A percentile compares a stretch with the other conserved stretches of the same genome.
phyloP scores from a whole-genome alignment of 1,284 basidiomycete genomes.

The Rhodofomes roseus region DNA sequence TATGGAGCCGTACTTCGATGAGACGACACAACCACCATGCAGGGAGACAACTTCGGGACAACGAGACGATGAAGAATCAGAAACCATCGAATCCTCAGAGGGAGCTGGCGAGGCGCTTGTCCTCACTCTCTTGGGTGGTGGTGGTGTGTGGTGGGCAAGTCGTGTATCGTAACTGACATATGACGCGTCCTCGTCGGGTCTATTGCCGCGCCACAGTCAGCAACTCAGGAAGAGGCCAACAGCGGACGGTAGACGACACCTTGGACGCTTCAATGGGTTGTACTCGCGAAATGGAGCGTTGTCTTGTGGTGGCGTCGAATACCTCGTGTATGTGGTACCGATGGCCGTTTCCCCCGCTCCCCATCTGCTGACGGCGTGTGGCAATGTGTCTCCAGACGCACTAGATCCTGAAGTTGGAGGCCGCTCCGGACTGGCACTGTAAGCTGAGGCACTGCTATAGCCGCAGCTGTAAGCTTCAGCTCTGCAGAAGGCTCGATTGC shows the following conservation, averaged over 20 bases:
- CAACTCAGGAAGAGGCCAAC: neutral
- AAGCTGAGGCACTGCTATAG: neutral
- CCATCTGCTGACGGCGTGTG: too few species aligned
- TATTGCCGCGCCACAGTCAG: neutral
- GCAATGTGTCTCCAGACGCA: neutral
- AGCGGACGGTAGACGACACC: neutral
- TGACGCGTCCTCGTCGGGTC: neutral
- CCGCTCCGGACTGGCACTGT: neutral
- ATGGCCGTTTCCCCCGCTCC: neutral
- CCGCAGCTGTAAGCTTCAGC: neutral
- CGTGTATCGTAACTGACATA: neutral
- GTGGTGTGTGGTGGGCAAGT: neutral
- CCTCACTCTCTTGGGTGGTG: neutral
- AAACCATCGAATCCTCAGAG: neutral
- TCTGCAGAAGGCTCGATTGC: neutral
- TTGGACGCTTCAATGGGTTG: neutral
- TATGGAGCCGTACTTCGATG: neutral
- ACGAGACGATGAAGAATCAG: neutral
- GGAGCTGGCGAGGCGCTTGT: too few species aligned
- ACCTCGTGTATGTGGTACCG: neutral
- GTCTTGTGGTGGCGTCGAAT: neutral
- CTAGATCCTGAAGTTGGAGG: neutral
- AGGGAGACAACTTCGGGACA: neutral
- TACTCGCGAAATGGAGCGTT: neutral
- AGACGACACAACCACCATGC: neutral